phyloP scores from a whole-genome alignment of 495 filamentous ascomycete species.

The Letharia lupina region DNA sequence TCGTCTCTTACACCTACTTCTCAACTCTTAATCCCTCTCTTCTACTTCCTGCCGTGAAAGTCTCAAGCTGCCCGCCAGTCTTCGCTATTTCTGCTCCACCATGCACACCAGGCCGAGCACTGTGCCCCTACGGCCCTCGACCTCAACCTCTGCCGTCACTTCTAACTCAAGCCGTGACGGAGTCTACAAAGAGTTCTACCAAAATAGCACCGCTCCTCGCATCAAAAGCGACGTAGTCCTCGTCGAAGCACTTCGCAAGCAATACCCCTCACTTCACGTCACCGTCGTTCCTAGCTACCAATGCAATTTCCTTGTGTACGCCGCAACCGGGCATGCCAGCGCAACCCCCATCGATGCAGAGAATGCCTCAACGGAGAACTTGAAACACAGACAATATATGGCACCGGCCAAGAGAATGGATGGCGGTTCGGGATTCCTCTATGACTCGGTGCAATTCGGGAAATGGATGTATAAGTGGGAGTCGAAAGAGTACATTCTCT shows the following conservation, averaged over 20 bases:
- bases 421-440: conserved; percentile 20
- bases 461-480: conserved; percentile 20
- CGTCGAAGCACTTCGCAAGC: conserved; percentile 17
- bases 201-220: conserved; percentile 14
- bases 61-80: not conserved
- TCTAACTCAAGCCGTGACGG: not conserved
- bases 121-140: conserved; percentile 7
- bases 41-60: not conserved
- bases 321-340: conserved; percentile 18
- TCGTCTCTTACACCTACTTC: not conserved
- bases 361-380: conserved; percentile 1
- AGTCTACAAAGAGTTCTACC: conserved; percentile 16
- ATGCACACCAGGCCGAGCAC: conserved; percentile 3
- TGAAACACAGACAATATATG: conserved; percentile 8
- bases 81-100: not conserved
- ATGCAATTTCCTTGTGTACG: conserved; percentile 22
- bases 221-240: conserved; percentile 14
- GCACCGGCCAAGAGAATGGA: not conserved
- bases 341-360: conserved; percentile 13
- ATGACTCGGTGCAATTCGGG: conserved; percentile 10
- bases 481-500: conserved; percentile 17
- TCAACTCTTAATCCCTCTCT: not conserved
- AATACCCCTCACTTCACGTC: conserved; percentile 20
- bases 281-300: conserved; percentile 11
- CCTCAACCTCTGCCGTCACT: not conserved